Evolutionary conservation across 208 protist genomes (phyloP).

Genomic region (Herpetomonas tarakana): DNA sequence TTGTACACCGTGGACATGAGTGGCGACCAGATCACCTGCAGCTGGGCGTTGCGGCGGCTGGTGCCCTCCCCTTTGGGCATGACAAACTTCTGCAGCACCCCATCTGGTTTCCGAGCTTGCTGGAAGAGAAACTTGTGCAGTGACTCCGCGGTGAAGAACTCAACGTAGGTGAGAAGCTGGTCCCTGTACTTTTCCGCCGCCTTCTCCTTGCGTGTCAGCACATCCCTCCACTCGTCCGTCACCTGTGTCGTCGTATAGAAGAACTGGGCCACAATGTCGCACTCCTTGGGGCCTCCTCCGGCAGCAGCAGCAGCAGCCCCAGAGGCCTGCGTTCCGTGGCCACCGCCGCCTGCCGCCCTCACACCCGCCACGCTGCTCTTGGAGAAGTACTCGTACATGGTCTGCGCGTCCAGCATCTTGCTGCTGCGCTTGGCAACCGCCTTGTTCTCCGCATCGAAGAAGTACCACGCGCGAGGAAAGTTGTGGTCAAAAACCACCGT

Average conservation of each 20-base stretch:
- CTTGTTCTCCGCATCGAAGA: constrained; percentile 73
- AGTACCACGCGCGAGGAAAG: constrained; percentile 92
- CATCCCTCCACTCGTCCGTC: constrained; percentile 36
- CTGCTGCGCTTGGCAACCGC: constrained; percentile 81
- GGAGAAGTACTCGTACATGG: constrained; percentile 76
- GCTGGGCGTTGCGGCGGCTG: constrained; percentile 67
- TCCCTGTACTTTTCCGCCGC: constrained; percentile 15
- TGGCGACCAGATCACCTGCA: constrained; percentile 89
- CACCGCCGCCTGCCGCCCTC: not conserved
- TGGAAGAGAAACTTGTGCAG: constrained; percentile 83
- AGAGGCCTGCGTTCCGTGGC: not conserved
- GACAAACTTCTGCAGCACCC: constrained; percentile 90
- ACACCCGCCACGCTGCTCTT: not conserved
- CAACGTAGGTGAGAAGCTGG: constrained; percentile 70
- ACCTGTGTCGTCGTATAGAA: constrained; percentile 55
- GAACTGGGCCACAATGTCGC: constrained; percentile 86
- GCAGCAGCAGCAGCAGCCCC: no score
- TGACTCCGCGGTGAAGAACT: constrained; percentile 79
- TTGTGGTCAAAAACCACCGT: constrained; percentile 94
- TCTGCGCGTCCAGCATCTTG: constrained; percentile 83
- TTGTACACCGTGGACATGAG: constrained; percentile 81
- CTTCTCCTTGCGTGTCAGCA: constrained; percentile 19
- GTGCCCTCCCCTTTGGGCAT: constrained; percentile 75
- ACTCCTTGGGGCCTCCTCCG: constrained; percentile 28
- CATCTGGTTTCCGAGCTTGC: constrained; percentile 76